Evolutionary conservation across 1,139 yeast genomes (phyloP).

Genomic region (Saccharomycopsis phalli): DNA sequence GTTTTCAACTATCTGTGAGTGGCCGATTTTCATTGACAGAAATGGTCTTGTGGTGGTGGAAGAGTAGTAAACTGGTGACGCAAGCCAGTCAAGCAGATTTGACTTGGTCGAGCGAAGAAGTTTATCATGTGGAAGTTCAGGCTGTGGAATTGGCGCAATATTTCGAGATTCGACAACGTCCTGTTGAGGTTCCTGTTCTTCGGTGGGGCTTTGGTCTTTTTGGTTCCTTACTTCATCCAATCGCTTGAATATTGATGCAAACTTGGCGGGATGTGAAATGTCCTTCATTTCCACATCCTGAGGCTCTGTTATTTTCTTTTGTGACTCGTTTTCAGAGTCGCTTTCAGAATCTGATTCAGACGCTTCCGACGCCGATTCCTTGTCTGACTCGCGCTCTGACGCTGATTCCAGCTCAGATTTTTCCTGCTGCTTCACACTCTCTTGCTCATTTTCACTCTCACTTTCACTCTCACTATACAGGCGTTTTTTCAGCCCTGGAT

Average conservation of each 20-base stretch:
- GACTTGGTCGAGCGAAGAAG: conserved; percentile 24
- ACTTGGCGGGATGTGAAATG: conserved; percentile 2
- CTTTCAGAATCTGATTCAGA: conserved; percentile 19
- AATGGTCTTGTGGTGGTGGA: conserved; percentile 39
- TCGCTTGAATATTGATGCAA: conserved; percentile 22
- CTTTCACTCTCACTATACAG: conserved; percentile 14
- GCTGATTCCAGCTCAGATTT: conserved; percentile 14
- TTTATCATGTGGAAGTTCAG: conserved; percentile 48
- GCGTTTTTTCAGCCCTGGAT: conserved; percentile 12
- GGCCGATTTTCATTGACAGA: conserved; percentile 26
- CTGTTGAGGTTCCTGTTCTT: conserved; percentile 16
- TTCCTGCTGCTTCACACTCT: conserved; percentile 12
- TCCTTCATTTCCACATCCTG: conserved; percentile 19
- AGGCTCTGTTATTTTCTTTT: conserved; percentile 17
- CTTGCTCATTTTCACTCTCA: conserved; percentile 14
- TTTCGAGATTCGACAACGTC: conserved; percentile 13
- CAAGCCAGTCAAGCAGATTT: conserved; percentile 52
- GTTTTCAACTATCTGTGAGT: not conserved
- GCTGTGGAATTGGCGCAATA: conserved; percentile 78
- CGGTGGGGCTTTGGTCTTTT: conserved; percentile 2
- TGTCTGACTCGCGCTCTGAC: not conserved
- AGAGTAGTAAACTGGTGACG: conserved; percentile 49
- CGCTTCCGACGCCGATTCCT: conserved; percentile 13
- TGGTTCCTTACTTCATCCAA: conserved; percentile 23
- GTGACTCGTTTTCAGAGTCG: conserved; percentile 20